These are phyloP conservation scores for Boletus insuetus DNA, from an alignment of 768 basidiomycete genomes.

Conservation along the genomic window DNA sequence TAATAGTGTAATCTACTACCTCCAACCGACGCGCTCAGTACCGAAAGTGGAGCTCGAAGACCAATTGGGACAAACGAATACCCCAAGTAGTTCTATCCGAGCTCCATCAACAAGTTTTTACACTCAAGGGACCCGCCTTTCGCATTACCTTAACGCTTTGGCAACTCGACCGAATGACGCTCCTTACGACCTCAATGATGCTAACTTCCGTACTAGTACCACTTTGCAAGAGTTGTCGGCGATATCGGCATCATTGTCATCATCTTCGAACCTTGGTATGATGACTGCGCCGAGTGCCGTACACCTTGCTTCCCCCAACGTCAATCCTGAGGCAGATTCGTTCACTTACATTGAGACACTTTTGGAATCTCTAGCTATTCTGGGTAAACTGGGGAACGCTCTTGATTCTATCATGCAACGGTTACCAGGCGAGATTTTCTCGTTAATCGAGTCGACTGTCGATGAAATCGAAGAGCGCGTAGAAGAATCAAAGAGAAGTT, in stretches of 20 bases:
- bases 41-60: conserved; percentile 64
- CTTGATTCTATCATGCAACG: conserved; percentile 84
- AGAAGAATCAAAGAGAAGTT: conserved; percentile 66
- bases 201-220: conserved; percentile 26
- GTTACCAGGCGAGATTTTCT: conserved; percentile 77
- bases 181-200: conserved; percentile 60
- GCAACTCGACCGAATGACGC: conserved; percentile 74
- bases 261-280: conserved; percentile 23
- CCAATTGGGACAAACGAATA: conserved; percentile 32
- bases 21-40: conserved; percentile 41
- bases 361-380: conserved; percentile 86
- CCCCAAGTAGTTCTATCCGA: conserved; percentile 19
- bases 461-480: conserved; percentile 91
- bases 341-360: conserved; percentile 92
- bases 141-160: conserved; percentile 62
- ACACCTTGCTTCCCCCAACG: conserved; percentile 24
- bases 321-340: conserved; percentile 88
- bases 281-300: conserved; percentile 18
- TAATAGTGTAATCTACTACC: not conserved
- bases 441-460: conserved; percentile 80
- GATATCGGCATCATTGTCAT: conserved; percentile 22
- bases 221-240: conserved; percentile 19
- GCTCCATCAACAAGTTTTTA: conserved; percentile 35
- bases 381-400: conserved; percentile 83
- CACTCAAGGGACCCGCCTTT: conserved; percentile 49